Evolutionary conservation across 75 land plant species (phyloP).

Genomic region (Cupressus sempervirens): DNA sequence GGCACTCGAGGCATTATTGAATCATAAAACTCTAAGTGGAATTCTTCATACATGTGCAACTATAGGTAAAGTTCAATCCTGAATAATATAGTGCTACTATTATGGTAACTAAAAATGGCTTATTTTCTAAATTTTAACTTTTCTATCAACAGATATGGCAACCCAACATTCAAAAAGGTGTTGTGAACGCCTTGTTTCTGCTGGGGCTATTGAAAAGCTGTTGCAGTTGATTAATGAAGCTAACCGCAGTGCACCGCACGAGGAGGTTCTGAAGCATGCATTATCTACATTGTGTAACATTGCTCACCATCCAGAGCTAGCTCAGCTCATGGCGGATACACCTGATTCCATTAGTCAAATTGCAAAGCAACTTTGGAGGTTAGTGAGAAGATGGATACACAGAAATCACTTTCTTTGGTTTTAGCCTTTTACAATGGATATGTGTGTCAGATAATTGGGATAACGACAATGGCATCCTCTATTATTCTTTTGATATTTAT

Average conservation of each 20-base stretch:
- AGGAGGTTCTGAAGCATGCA: conserved; percentile 74
- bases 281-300: conserved; percentile 81
- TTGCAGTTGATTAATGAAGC: conserved; percentile 55
- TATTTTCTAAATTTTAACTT: neutral
- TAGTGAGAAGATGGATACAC: neutral
- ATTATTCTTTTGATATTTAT: neutral
- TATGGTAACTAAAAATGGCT: neutral
- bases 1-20: conserved; percentile 63
- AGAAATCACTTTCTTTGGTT: neutral
- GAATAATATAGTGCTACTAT: neutral
- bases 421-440: neutral
- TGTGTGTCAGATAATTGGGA: neutral
- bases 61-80: conserved; percentile 42
- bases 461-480: neutral
- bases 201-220: conserved; percentile 64
- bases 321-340: conserved; percentile 32
- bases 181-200: conserved; percentile 74
- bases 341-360: conserved; percentile 44
- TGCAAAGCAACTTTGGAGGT: conserved; percentile 62
- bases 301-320: conserved; percentile 55
- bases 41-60: conserved; percentile 81
- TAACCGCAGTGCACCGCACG: conserved; percentile 79
- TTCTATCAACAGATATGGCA: conserved; percentile 55
- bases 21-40: conserved; percentile 65
- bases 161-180: conserved; percentile 76